phyloP scores from a whole-genome alignment of 208 protist species.

The Leptomonas pyrrhocoris region DNA sequence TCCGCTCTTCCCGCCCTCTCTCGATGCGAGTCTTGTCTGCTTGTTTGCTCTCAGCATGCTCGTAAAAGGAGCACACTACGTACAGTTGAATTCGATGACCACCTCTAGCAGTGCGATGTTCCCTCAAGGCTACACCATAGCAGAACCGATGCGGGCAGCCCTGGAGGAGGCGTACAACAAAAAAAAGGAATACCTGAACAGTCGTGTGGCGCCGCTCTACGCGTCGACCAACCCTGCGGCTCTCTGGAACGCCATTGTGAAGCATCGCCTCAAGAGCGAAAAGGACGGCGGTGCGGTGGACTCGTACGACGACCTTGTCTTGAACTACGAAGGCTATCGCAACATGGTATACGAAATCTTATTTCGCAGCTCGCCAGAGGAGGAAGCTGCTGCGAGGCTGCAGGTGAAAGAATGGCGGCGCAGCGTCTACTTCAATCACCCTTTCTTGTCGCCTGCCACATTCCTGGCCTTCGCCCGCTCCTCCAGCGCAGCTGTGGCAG shows the following conservation, averaged over 20 bases:
- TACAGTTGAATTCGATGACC: not conserved
- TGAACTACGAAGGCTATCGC: constrained; percentile 76
- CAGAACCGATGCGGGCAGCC: constrained; percentile 26
- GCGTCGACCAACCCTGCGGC: constrained; percentile 71
- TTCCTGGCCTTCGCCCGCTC: constrained; percentile 79
- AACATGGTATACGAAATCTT: constrained; percentile 75
- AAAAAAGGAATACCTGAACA: constrained; percentile 57
- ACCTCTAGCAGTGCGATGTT: constrained; percentile 27
- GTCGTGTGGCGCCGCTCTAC: constrained; percentile 52
- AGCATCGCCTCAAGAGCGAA: constrained; percentile 43
- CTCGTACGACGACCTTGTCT: constrained; percentile 67
- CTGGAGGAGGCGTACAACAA: constrained; percentile 46
- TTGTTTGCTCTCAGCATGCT: too few species aligned
- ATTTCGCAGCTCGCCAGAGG: constrained; percentile 62
- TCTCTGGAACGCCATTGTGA: constrained; percentile 80
- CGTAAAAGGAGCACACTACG: too few species aligned
- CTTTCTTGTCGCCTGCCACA: constrained; percentile 84
- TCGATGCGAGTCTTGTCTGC: too few species aligned
- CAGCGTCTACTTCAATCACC: constrained; percentile 80
- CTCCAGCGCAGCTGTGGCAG: constrained; percentile 58
- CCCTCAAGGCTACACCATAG: constrained; percentile 29
- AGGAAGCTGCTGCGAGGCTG: constrained; percentile 34
- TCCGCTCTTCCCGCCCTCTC: too few species aligned
- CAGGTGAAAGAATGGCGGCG: constrained; percentile 45
- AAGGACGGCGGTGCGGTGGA: constrained; percentile 32